Conservation (phyloP, 106 monocot species). For the Amphibolis antarctica region DNA sequence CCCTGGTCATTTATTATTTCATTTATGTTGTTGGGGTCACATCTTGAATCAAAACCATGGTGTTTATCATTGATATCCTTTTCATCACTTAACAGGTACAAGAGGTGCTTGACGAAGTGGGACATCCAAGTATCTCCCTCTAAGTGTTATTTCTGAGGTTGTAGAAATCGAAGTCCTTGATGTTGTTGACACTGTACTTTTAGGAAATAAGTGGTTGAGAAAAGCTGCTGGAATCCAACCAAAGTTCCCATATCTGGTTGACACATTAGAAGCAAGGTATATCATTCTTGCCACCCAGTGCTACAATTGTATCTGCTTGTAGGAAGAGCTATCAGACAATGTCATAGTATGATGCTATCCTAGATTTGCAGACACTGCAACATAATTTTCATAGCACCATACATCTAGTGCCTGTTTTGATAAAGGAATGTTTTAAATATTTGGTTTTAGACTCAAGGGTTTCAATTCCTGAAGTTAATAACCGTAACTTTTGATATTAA, state of each 20-base stretch:
- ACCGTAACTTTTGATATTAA: too few species aligned
- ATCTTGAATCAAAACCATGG: too few species aligned
- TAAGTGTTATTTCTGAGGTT: slow-evolving; percentile 77
- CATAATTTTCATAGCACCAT: too few species aligned
- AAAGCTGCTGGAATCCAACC: slow-evolving; percentile 94
- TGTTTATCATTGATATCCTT: not conserved
- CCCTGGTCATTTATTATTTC: too few species aligned
- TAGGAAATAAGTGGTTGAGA: slow-evolving; percentile 94
- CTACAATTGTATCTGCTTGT: not conserved
- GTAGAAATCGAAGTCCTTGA: slow-evolving; percentile 81
- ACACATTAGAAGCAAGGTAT: slow-evolving; percentile 96
- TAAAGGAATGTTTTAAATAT: too few species aligned
- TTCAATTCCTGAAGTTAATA: too few species aligned
- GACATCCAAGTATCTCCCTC: slow-evolving; percentile 55
- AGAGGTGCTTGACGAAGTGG: slow-evolving; percentile 89
- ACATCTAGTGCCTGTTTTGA: too few species aligned
- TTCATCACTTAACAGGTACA: slow-evolving; percentile 47
- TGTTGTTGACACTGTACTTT: slow-evolving; percentile 67
- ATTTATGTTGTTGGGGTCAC: too few species aligned
- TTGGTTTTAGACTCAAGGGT: too few species aligned
- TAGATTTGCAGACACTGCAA: not conserved
- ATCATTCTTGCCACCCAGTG: not conserved
- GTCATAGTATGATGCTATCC: not conserved
- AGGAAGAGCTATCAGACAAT: not conserved
- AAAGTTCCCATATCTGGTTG: slow-evolving; percentile 86